These are phyloP conservation scores for Roridomyces roridus DNA, from an alignment of 768 basidiomycete genomes.

Conservation along the genomic window DNA sequence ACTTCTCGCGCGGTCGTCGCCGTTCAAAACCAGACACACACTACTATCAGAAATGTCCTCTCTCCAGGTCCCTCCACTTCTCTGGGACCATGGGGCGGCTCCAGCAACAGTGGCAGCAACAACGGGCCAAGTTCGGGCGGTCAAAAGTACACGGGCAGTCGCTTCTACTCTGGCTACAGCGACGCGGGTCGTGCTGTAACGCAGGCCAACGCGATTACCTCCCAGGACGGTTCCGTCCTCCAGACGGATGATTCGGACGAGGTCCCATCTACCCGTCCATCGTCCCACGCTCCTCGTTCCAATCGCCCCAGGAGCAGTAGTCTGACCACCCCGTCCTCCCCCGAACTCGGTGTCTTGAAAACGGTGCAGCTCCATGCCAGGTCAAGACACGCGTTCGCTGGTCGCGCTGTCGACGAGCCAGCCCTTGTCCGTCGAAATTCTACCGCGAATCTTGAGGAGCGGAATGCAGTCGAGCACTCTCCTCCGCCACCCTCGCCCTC, in stretches of 20 bases:
- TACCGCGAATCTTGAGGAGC: conserved; percentile 37
- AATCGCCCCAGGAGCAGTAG: conserved; percentile 65
- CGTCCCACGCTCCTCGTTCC: conserved; percentile 31
- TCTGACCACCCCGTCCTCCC: conserved; percentile 48
- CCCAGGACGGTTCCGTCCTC: conserved; percentile 52
- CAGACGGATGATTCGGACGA: conserved; percentile 71
- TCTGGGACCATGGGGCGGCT: conserved; percentile 49
- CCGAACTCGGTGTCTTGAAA: conserved; percentile 61
- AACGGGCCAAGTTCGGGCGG: conserved; percentile 73
- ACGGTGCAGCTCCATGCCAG: conserved; percentile 70
- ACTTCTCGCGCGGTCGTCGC: conserved; percentile 78
- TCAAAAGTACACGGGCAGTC: conserved; percentile 75
- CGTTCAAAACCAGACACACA: conserved; percentile 74
- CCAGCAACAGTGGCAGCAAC: conserved; percentile 55
- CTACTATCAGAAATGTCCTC: conserved; percentile 80
- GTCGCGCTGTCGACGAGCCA: conserved; percentile 25
- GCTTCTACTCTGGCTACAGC: conserved; percentile 72
- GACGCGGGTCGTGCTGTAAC: conserved; percentile 74
- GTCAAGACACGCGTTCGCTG: conserved; percentile 59
- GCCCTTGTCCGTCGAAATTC: conserved; percentile 56
- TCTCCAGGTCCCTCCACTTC: conserved; percentile 41
- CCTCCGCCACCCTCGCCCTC: conserved; percentile 25
- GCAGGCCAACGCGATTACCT: conserved; percentile 68
- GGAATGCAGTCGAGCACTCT: conserved; percentile 26
- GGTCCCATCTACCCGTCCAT: conserved; percentile 34